Conservation (phyloP, 306 rosid genomes). For the Pterocarpus macrocarpus region DNA sequence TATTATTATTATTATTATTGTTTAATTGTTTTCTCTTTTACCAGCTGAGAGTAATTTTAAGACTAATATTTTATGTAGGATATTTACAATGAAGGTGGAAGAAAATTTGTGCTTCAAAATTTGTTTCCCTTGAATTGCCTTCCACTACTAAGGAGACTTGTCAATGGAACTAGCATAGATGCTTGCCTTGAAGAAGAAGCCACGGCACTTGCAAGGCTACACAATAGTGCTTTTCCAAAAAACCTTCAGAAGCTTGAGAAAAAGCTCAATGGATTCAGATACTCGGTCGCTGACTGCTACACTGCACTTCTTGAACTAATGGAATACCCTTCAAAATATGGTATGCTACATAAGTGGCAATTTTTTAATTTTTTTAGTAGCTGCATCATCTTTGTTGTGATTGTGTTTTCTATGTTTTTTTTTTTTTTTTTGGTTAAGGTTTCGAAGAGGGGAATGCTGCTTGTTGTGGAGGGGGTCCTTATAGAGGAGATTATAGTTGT, state of each 20-base stretch:
- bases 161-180: constrained; percentile 17
- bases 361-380: too few relatives aligned
- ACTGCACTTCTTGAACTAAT: constrained; percentile 13
- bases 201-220: constrained; percentile 49
- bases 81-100: constrained; percentile 61
- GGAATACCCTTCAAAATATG: constrained; percentile 53
- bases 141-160: constrained; percentile 44
- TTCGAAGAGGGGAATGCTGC: constrained; percentile 59
- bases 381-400: not conserved
- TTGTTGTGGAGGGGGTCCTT: constrained; percentile 71
- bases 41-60: not conserved
- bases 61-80: constrained; percentile 28
- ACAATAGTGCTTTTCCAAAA: constrained; percentile 49
- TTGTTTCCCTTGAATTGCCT: constrained; percentile 43
- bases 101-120: constrained; percentile 59
- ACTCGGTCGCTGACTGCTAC: constrained; percentile 46
- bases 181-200: constrained; percentile 47
- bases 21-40: too few relatives aligned
- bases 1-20: too few relatives aligned
- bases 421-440: constrained; percentile 41
- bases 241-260: constrained; percentile 40
- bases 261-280: constrained; percentile 53
- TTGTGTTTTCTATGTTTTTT: too few relatives aligned
- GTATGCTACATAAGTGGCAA: not conserved
- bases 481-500: constrained; percentile 64